A percentile compares a stretch with the other conserved stretches of the same genome.
Conservation (phyloP, 495 filamentous ascomycete genomes). For the Cenococcum geophilum region DNA sequence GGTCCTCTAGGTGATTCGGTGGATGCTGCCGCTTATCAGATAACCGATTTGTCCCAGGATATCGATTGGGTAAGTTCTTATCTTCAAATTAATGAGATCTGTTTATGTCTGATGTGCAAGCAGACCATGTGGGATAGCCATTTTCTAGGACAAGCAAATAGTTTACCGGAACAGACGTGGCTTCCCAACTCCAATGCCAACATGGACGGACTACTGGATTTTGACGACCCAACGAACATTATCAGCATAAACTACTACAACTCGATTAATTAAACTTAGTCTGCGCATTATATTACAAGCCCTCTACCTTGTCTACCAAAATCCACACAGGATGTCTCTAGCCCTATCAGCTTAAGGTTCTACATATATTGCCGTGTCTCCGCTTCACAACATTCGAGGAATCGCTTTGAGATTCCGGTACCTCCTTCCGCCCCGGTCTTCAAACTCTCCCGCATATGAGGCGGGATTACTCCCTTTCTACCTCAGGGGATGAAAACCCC, state of each 20-base stretch:
- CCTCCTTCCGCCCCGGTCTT: conserved; percentile 37
- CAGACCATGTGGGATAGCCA: conserved; percentile 20
- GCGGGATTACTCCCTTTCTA: conserved; percentile 16
- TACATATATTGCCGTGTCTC: conserved; percentile 21
- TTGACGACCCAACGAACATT: neutral
- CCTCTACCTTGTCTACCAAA: neutral
- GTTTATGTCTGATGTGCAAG: neutral
- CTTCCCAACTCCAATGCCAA: neutral
- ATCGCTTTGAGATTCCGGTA: conserved; percentile 27
- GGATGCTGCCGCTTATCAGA: conserved; percentile 7
- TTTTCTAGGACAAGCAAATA: neutral
- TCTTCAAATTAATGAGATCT: neutral
- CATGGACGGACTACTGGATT: neutral
- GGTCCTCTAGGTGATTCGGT: neutral
- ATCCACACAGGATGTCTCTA: neutral
- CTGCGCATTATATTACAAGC: neutral
- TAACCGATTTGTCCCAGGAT: conserved; percentile 24
- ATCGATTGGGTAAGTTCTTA: conserved; percentile 28
- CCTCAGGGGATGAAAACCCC: conserved; percentile 44
- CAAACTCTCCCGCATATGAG: conserved; percentile 36
- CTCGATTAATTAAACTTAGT: neutral
- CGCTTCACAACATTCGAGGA: conserved; percentile 39
- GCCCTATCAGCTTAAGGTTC: neutral
- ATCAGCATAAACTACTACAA: neutral
- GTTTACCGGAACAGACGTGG: neutral